These are phyloP conservation scores for Solanum chilense DNA, from an alignment of 257 asterid species.

Conservation along the genomic window DNA sequence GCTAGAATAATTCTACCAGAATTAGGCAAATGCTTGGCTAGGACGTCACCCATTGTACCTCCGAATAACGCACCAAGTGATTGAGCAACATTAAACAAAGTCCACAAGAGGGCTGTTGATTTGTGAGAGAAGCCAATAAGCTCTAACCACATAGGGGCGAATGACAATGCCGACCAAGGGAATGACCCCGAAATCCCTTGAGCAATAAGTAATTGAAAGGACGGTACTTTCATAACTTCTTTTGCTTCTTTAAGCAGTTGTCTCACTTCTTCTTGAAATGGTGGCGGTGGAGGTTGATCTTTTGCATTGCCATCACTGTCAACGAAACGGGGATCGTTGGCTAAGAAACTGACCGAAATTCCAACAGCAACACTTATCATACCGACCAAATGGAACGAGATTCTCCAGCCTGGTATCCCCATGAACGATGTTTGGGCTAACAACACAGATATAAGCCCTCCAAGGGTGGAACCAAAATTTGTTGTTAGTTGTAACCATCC, in stretches of 20 bases:
- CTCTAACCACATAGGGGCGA: slow-evolving; percentile 10
- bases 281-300: slow-evolving; percentile 10
- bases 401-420: slow-evolving; percentile 90
- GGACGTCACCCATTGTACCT: slow-evolving; percentile 67
- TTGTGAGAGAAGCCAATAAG: slow-evolving; percentile 34
- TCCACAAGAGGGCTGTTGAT: slow-evolving; percentile 53
- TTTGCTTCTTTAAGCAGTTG: slow-evolving; percentile 46
- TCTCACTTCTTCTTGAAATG: not conserved
- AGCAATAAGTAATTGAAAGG: slow-evolving; percentile 4
- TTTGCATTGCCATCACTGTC: slow-evolving; percentile 23
- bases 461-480: slow-evolving; percentile 69
- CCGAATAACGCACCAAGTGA: slow-evolving; percentile 78
- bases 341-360: slow-evolving; percentile 44
- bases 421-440: slow-evolving; percentile 52
- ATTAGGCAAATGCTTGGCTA: slow-evolving; percentile 55
- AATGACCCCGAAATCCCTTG: slow-evolving; percentile 7
- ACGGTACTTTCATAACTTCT: slow-evolving; percentile 21
- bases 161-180: slow-evolving; percentile 8
- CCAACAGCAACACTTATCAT: slow-evolving; percentile 62
- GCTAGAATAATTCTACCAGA: slow-evolving; percentile 68
- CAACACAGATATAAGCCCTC: slow-evolving; percentile 57
- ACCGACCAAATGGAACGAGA: slow-evolving; percentile 74
- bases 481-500: slow-evolving; percentile 76
- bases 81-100: slow-evolving; percentile 48
- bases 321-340: slow-evolving; percentile 49